Base-by-base conservation (phyloP, 768 basidiomycete genomes). In the Lactarius quietus region DNA sequence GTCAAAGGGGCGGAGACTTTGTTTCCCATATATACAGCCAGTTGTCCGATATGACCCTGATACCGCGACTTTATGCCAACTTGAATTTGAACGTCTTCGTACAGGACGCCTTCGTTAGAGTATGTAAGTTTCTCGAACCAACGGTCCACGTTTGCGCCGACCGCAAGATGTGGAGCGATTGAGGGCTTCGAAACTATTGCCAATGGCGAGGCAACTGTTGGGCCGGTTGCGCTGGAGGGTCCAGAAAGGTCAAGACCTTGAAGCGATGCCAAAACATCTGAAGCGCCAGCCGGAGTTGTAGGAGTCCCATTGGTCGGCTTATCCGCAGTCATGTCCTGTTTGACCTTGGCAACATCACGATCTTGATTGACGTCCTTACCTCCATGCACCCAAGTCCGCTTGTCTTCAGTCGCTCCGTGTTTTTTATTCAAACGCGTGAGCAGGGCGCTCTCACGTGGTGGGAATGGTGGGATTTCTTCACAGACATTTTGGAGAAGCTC, bases 401-500 rank as follows among this genome's bases (percentile, higher is more conserved):
- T 96, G 76, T 98, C 95, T 66, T 93, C 92, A n/a, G 92, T 92
- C 70, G 94, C 92, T 6, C 88, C 89, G 39, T 92, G 89, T 73
- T 95, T 96, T 73, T 86, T 88, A 74, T 96, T 91, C 45, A 99
- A 78, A 57, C 94, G 84, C 55, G 86, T 91, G 57, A 97, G 81
- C 9, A 99, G 81, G 2, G 95, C 90, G 64, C 94, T 96, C 69
- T 93, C 92, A 55, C 97, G 86, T 59, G 96, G 91, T 4, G 96
- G 95, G 82, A 97, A 99, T 5, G 96, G 95, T 1, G 97, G 97
- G 89, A 99, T 98, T 77, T 98, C 97, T 75, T 98, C 97, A 74
- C 95, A 98, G 17, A 98, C 86, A 68, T 93, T 92, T 73, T 95
- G 92, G 51, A 99, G 79, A 52, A 98, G 82, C 68, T 95, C 95